phyloP scores from a whole-genome alignment of 495 filamentous ascomycete species.

The Cairneyella variabilis region DNA sequence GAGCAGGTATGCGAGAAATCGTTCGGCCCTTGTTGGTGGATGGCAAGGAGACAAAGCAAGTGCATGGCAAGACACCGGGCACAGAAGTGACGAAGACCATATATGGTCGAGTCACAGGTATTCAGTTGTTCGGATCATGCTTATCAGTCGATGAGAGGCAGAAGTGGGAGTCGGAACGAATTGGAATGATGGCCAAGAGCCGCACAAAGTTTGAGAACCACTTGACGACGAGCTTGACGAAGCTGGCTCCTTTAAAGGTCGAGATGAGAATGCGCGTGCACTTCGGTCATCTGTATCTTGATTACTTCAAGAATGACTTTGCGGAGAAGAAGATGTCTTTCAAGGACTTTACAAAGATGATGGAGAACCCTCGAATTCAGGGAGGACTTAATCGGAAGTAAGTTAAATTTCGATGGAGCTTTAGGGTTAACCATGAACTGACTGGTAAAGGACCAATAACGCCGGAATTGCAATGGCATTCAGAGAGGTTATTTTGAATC shows the following conservation, averaged over 20 bases:
- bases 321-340: constrained; percentile 32
- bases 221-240: constrained; percentile 22
- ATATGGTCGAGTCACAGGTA: not conserved
- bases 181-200: not conserved
- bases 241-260: constrained; percentile 24
- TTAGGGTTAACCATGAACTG: not conserved
- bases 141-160: not conserved
- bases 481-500: constrained; percentile 1
- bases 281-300: constrained; percentile 51
- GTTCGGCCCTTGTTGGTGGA: constrained; percentile 3
- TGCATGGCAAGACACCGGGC: not conserved
- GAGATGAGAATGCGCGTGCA: constrained; percentile 51
- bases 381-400: constrained; percentile 33
- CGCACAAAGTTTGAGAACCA: constrained; percentile 13
- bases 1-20: constrained; percentile 3
- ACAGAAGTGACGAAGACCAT: not conserved
- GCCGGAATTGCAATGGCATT: constrained; percentile 1
- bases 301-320: constrained; percentile 29
- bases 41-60: too few species aligned
- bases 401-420: constrained; percentile 6
- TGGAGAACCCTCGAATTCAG: constrained; percentile 29
- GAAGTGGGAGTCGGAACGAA: constrained; percentile 7
- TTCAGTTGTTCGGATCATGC: constrained; percentile 8
- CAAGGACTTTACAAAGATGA: constrained; percentile 46
- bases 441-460: constrained; percentile 2